These are phyloP conservation scores for Diaporthe capsici DNA, from an alignment of 2,329 filamentous ascomycete genomes.

Conservation along the genomic window DNA sequence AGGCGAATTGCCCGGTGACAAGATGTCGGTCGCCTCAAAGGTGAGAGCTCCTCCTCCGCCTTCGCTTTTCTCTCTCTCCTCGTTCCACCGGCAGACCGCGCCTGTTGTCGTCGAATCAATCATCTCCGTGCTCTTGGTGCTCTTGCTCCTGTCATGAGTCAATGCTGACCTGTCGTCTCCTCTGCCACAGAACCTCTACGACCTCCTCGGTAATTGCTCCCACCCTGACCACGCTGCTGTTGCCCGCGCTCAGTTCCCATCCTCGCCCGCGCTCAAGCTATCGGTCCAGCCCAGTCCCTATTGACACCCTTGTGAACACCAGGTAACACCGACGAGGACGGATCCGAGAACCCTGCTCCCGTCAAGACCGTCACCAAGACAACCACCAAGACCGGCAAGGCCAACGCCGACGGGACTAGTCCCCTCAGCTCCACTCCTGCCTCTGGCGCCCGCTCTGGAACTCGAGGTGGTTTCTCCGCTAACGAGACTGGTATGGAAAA, in stretches of 20 bases:
- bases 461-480: slow-evolving; percentile 74
- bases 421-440: slow-evolving; percentile 62
- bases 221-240: slow-evolving; percentile 43
- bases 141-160: not conserved
- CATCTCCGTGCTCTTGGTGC: not conserved
- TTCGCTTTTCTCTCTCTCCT: not conserved
- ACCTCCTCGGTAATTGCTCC: slow-evolving; percentile 87
- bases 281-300: slow-evolving; percentile 22
- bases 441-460: slow-evolving; percentile 57
- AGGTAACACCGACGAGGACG: slow-evolving; percentile 73
- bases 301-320: slow-evolving; percentile 42
- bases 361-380: slow-evolving; percentile 93
- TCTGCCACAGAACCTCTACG: slow-evolving; percentile 87
- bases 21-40: slow-evolving; percentile 74
- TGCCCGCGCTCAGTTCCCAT: slow-evolving; percentile 30
- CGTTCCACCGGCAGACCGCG: not conserved
- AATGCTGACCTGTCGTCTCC: slow-evolving; percentile 30
- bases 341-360: slow-evolving; percentile 83
- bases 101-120: slow-evolving; percentile 28
- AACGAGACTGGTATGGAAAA: slow-evolving; percentile 87
- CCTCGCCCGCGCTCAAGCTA: slow-evolving; percentile 32
- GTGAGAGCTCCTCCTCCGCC: slow-evolving; percentile 55
- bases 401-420: slow-evolving; percentile 84
- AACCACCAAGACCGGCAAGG: slow-evolving; percentile 81
- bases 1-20: slow-evolving; percentile 69